Evolutionary conservation across 768 basidiomycete genomes (phyloP), one percentile per base, ranked within the genome.

Genomic region (Hebeloma cylindrosporum): DNA sequence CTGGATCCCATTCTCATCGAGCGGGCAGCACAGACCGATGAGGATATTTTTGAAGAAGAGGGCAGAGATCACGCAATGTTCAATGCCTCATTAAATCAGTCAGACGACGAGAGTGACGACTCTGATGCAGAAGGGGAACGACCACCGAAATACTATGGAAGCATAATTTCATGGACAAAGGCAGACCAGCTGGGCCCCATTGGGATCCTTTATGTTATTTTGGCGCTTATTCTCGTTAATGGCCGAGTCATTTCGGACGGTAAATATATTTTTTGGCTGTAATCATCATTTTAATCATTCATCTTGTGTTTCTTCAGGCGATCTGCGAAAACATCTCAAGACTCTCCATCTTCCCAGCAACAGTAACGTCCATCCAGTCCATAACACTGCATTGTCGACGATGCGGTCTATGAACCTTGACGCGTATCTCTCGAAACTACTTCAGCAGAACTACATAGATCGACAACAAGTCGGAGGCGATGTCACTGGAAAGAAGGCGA

Each of bases 181-280:
- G 60, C 70, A 9, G 82, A 92, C 59, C 76, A 93, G 50, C 69
- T 91, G 1, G 83, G 77, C 2, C 58, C 77, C 2, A 60, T 87
- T 17, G 94, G 93, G 6, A 64, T 96, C 4, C 72, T 93, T 10
- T 86, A 91, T 43, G 79, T 90, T 11, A 75, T 98, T 27, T 78
- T 97, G 7, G 81, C 85, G 0, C 69, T 96, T 17, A 82, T 98
- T 35, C 72, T 98, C n/a, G 86, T 85, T 32, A 83, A 79, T 51
- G 90, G 90, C 33, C 70, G 85, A 7, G 75, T 79, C 10, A 71
- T 96, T 13, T 70, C 73, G 20, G 93, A 96, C 56, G 64, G 93
- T 93, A 56, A 56, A 84, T 70, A 3, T 9, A 20, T 26, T 33
- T 41, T 35, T 18, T 13, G 46, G n/a, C 18, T 18, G 18, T 22